Base-by-base conservation (phyloP, 345 rosid species). In the Trapa incisa region DNA sequence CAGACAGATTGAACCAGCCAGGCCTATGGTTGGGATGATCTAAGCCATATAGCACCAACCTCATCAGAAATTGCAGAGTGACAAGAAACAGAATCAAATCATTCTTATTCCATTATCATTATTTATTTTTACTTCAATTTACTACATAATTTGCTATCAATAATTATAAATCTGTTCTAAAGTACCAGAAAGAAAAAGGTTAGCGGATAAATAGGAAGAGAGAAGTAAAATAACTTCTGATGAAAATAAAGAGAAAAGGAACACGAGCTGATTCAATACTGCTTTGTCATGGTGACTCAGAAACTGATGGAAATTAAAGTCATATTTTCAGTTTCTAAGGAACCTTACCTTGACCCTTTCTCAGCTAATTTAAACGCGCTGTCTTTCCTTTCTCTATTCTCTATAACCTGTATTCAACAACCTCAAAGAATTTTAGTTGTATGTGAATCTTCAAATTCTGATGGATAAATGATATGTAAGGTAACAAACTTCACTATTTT, bases 381-480 rank as follows among this genome's bases (percentile, higher is more conserved):
- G 60, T 15, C 71, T 65, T 65, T 70, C 50, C 64, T 74, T 66
- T 58, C 72, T 41, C 43, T 69, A 71, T 68, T 75, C 74, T 75
- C 79, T 62, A 66, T 54, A 60, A 70, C 84, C 98, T 89, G 84
- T 70, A 75, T 80, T 56, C 67, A 36, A 64, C 67, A 75, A 67
- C 41, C 53, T 69, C 47, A 80, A 74, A 71, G 54, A 29, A 63
- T 45, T 33, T 15, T 22, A 60, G 36, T 32, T 67, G 12, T 11
- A 36, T 62, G 53, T 17, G 45, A 13, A 29, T 35, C 68, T 67
- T 70, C 48, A 45, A 45, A 11, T 45, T 11, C 13, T 45, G 11
- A 45, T 22, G 43, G 43, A 8, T 41, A 41, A 41, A 41, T 41
- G 43, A 41, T 41, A 4, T 41, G 43, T 8, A 41, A 41, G 7